Evolutionary conservation across 2,329 filamentous ascomycete species (phyloP), one percentile per base, ranked within the genome.

Genomic region (Talaromyces pinophilus): DNA sequence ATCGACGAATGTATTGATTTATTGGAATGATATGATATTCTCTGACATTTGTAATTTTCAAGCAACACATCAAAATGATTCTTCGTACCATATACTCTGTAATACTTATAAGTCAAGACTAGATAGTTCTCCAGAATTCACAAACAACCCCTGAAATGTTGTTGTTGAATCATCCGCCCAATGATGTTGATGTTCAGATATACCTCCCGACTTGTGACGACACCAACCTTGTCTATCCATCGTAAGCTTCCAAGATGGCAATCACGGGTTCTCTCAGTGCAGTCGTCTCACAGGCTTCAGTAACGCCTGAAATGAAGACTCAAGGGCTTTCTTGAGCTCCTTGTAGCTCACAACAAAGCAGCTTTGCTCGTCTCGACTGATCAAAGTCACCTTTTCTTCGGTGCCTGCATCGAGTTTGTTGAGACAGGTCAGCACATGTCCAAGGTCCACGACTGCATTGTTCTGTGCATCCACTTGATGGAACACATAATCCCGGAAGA

Each of bases 401-500:
- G 87, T 87, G 0, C 93, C 95, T 0, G 92, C 92, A 79, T 99
- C 95, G 63, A 99, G 83, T 77, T 97, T 97, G 81, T 96, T 97
- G 71, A 99, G 80, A 74, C 90, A 94, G 30, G 86, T 87, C 55
- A 99, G 78, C 69, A 98, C 92, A 80, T 98, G 93, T 2, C 91
- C 94, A 66, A 97, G 82, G 75, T 97, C 92, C 5, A 96, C 84
- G 1, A 93, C 90, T 0, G 95, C 91, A 63, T 91, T 90, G 15
- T 92, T 93, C 66, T 92, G 88, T 35, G 87, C 86, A 76, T 98
- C 93, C 13, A 97, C 93, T 74, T 96, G 93, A 77, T 99, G 95
- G 80, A 98, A 99, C 48, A 97, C 92, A 73, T 96, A 98, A 79
- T 99, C 95, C 60, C 95, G 88, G 83, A 98, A 98, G 8, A 99